Evolutionary conservation across 192 early-diverging fungal species (phyloP), one percentile per base, ranked within the genome.

Genomic region (Backusella circina): DNA sequence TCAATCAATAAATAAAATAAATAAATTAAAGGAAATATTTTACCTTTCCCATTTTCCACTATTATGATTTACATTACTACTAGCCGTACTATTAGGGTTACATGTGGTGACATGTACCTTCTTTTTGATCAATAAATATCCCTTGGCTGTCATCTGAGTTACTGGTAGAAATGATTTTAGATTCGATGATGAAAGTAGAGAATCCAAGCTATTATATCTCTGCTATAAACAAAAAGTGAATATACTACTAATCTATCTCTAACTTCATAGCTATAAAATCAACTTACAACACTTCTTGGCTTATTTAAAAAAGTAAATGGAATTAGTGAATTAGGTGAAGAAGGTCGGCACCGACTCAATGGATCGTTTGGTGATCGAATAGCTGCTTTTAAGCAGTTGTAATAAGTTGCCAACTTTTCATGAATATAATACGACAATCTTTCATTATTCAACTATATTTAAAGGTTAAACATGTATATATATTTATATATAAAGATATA

Each of bases 351-450:
- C 12, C 73, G 36, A 50, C 18, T 74, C 15, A 39, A 16, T 33
- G 28, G 50, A 32, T 44, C 36, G 23, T 68, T 67, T 31, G 28
- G 67, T 38, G 67, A n/a, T 32, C 26, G 33, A 6, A 68, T 50
- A 26, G 74, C 33, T 18, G 23, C 54, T 31, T 72, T 51, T 9
- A 57, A 57, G 36, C 54, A 51, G n/a, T 18, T 61, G 18, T 71
- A 51, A 71, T 71, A 71, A 18, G 54, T 32, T 10, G 65, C 73
- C 26, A 75, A 47, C 31, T 75, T 75, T 16, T 75, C 74, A 36
- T 75, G 74, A 31, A 75, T 69, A 33, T 75, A 75, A 75, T 66
- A 75, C 23, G 74, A 68, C 21, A 75, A 30, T 23, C 69, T n/a
- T 41, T 41, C 69, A 30, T 70, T 70, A 30, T 70, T 70, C 39